Conservation (phyloP, 768 basidiomycete genomes). For the Boletus rubescentipes region DNA sequence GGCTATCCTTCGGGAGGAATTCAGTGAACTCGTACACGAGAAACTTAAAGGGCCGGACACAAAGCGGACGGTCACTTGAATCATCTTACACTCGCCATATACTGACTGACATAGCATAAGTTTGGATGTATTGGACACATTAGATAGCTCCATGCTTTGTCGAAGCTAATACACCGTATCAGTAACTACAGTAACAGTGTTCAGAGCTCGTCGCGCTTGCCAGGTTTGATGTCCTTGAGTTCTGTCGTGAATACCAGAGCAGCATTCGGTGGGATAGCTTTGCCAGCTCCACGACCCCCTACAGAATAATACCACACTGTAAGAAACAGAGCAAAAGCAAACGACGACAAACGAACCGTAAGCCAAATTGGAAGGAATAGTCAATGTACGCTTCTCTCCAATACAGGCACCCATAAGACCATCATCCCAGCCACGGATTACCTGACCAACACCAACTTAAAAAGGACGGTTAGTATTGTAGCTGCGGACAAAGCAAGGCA, state of each 20-base stretch:
- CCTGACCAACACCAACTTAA: slow-evolving; percentile 75
- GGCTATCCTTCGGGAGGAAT: slow-evolving; percentile 84
- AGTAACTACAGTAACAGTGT: background rate
- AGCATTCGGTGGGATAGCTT: slow-evolving; percentile 74
- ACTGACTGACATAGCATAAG: no score
- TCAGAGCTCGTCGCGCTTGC: slow-evolving; percentile 56
- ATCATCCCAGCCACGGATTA: slow-evolving; percentile 84
- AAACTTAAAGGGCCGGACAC: slow-evolving; percentile 56
- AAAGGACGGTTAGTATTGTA: slow-evolving; percentile 2
- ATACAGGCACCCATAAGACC: slow-evolving; percentile 85
- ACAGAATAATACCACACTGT: background rate
- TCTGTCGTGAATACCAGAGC: slow-evolving; percentile 88
- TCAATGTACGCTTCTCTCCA: slow-evolving; percentile 84
- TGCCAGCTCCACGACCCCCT: slow-evolving; percentile 77
- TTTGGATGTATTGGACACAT: background rate
- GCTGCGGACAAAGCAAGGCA: no score
- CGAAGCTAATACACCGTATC: background rate
- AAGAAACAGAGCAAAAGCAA: background rate
- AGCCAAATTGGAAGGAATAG: slow-evolving; percentile 75
- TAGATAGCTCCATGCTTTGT: background rate
- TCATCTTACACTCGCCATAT: background rate
- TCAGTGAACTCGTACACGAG: slow-evolving; percentile 78
- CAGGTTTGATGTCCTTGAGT: slow-evolving; percentile 59
- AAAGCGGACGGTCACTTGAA: slow-evolving; percentile 19
- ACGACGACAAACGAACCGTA: slow-evolving; percentile 61